Evolutionary conservation across 257 asterid genomes (phyloP), one percentile per base, ranked within the genome.

Genomic region (Salvia rosmarinus): DNA sequence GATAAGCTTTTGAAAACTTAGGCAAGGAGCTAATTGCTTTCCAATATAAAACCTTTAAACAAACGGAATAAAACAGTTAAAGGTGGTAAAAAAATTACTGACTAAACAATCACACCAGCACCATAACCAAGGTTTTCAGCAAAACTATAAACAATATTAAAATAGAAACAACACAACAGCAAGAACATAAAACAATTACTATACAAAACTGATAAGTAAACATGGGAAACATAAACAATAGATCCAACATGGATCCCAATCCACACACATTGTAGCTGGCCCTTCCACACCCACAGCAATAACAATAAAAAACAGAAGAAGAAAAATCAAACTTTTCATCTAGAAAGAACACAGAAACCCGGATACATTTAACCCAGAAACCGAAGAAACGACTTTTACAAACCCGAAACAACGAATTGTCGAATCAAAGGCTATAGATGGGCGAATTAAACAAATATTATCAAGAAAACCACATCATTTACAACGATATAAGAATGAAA

Each of bases 221-320:
- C 70, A 64, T 64, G 66, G 21, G 64, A 75, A 71, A 71, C 42
- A 71, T 75, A 82, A 78, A 77, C 68, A 81, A 72, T 65, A 80
- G 90, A 92, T 90, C 90, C 85, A 85, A 75, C 98, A 90, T 82
- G 90, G 92, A 90, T 92, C 96, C 95, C 92, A 82, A 90, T 84
- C 89, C 86, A 84, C 85, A 74, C 85, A 73, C 91, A 86, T 70
- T 85, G 93, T 86, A 89, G 90, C 93, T 78, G 82, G 93, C 81
- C 91, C 87, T 75, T 66, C n/a, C 78, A 76, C 75, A 80, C 79
- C 67, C 71, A 69, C 51, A 64, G 76, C 60, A 4, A 34, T 6
- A 51, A 32, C 17, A 67, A 30, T n/a, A 9, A 0, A 13, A 55
- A 39, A 25, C 6, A 2, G 17, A 17, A 77, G 16, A 50, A 46